Evolutionary conservation across 352 stramenopile species (phyloP).

Genomic region (Peronosclerospora sorghi): DNA sequence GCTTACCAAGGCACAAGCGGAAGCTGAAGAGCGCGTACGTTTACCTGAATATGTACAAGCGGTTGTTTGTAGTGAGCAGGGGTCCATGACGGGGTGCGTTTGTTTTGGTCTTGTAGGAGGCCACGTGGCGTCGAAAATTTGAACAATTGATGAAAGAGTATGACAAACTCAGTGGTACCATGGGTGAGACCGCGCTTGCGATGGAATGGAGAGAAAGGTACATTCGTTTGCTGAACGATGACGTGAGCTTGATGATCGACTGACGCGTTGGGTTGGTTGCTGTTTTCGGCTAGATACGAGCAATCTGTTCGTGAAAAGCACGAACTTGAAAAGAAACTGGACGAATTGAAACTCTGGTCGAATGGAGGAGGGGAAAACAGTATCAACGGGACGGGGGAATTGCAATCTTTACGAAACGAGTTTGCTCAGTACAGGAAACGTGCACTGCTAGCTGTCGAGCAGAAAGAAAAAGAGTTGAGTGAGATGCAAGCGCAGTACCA

Average conservation of each 20-base stretch:
- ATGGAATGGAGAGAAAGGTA: constrained; percentile 79
- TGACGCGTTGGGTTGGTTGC: background rate
- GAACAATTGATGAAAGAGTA: constrained; percentile 80
- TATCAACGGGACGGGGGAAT: constrained; percentile 29
- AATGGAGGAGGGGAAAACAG: constrained; percentile 21
- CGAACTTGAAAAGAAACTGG: constrained; percentile 62
- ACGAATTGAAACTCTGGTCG: constrained; percentile 40
- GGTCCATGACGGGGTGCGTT: no score
- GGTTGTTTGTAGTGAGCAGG: no score
- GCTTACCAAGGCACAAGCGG: constrained; percentile 59
- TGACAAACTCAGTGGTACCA: constrained; percentile 75
- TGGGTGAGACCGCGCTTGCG: constrained; percentile 74
- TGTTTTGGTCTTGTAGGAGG: constrained; percentile 35
- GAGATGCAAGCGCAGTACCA: constrained; percentile 56
- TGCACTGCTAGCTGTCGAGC: constrained; percentile 65
- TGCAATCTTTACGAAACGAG: constrained; percentile 60
- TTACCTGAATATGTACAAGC: no score
- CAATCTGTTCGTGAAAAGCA: constrained; percentile 65
- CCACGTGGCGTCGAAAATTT: constrained; percentile 76
- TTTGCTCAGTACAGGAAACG: constrained; percentile 73
- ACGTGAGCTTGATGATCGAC: background rate
- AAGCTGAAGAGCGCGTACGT: constrained; percentile 73
- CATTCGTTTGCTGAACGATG: background rate
- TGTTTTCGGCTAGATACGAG: constrained; percentile 70
- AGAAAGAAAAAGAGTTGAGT: constrained; percentile 73